Evolutionary conservation across 768 basidiomycete species (phyloP), one percentile per base, ranked within the genome.

Genomic region (Russula abietina): DNA sequence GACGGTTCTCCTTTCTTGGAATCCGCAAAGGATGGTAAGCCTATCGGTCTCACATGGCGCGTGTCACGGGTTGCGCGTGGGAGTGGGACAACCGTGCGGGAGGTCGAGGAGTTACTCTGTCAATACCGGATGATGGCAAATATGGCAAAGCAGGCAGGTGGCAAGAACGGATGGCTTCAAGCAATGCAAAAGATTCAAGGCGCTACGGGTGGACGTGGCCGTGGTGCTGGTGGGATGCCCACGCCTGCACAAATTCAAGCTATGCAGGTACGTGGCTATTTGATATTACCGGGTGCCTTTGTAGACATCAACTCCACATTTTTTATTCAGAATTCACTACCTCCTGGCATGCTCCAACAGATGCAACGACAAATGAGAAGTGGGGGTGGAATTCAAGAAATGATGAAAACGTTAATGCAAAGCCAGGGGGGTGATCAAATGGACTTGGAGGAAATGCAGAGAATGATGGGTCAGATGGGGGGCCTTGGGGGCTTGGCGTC

Each of bases 121-220:
- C 97, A 99, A 75, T 97, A 98, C 70, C 85, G 92, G 51, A 95
- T 98, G 91, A 97, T 99, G 92, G 88, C 93, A 58, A 95, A 92
- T 71, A 95, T 99, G 90, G 97, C 96, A 38, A 97, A 94, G 79
- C 89, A 93, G 71, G 95, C 93, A 7, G 97, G 97, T 54, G 95
- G 94, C 46, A 97, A 97, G 82, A 93, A 95, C 65, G 95, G 94
- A 69, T 93, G 93, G 89, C 76, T 93, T 54, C 86, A 87, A 70
- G 84, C 91, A 4, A 88, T 94, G 79, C 92, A 95, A 75, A 97
- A 96, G 74, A 88, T 98, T 88, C 93, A 94, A 74, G 78, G 81
- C 46, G 91, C 90, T 7, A 85, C 84, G 50, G 89, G 91, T 39
- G 91, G 93, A 4, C 89, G 91, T 61, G 91, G 93, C 28, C 83